Percentiles rank a stretch among this genome's conserved stretches.
phyloP scores from a whole-genome alignment of 495 filamentous ascomycete genomes.

The Symbiotaphrina buchneri region DNA sequence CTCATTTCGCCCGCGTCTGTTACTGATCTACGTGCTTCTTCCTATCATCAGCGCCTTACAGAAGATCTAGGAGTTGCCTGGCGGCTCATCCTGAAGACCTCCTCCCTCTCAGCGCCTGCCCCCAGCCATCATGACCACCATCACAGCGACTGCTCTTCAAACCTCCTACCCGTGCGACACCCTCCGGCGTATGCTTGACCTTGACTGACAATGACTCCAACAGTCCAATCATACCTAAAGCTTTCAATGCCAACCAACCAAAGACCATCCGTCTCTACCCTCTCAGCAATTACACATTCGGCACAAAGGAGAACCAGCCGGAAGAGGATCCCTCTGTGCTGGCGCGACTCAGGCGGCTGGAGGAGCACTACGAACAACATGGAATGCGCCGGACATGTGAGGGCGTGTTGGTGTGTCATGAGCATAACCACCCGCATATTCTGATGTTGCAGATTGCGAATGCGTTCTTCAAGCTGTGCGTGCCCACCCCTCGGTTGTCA shows the following conservation, averaged over 20 bases:
- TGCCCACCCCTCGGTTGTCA: not conserved
- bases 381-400: constrained; percentile 96
- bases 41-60: no score
- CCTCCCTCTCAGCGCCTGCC: no score
- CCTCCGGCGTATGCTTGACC: no score
- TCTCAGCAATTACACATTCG: constrained; percentile 95
- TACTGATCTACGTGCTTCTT: no score
- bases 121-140: constrained; percentile 61
- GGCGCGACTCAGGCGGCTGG: constrained; percentile 73
- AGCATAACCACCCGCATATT: constrained; percentile 96
- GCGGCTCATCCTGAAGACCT: no score
- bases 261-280: constrained; percentile 83
- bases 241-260: constrained; percentile 78
- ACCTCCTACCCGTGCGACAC: constrained; percentile 44
- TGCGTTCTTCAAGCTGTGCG: constrained; percentile 89
- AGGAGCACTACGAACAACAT: constrained; percentile 79
- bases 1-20: no score
- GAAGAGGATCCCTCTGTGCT: constrained; percentile 93
- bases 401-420: constrained; percentile 89
- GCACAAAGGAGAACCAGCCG: constrained; percentile 91
- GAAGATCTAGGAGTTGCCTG: no score
- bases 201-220: constrained; percentile 3
- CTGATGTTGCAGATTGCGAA: constrained; percentile 98
- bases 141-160: constrained; percentile 43
- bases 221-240: constrained; percentile 54